Conservation (phyloP, 1,284 basidiomycete species). For the Ganoderma lucidum region DNA sequence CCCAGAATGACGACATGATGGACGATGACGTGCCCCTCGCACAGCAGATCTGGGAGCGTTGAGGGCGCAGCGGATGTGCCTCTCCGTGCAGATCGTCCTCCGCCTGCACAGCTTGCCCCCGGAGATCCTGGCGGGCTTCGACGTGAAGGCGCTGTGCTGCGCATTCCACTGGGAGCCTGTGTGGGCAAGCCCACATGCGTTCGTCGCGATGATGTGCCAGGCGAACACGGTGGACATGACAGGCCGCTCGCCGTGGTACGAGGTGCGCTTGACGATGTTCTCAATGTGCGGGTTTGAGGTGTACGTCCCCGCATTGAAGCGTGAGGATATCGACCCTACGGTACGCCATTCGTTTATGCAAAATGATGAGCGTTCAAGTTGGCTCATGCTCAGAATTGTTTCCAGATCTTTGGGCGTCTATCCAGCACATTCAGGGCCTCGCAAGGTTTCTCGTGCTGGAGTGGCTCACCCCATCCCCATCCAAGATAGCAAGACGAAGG, state of each 20-base stretch:
- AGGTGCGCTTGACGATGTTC: constrained; percentile 65
- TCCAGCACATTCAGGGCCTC: constrained; percentile 60
- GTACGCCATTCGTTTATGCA: constrained; percentile 39
- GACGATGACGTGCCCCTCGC: constrained; percentile 83
- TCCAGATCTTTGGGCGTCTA: constrained; percentile 64
- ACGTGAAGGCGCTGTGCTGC: constrained; percentile 66
- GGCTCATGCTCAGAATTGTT: too few species aligned
- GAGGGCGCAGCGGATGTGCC: constrained; percentile 72
- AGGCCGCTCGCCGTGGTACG: constrained; percentile 68
- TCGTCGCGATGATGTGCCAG: constrained; percentile 66
- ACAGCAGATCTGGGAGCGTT: constrained; percentile 80
- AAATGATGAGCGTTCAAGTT: too few species aligned
- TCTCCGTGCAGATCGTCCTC: constrained; percentile 64
- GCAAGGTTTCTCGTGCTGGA: constrained; percentile 67
- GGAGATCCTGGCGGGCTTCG: constrained; percentile 69
- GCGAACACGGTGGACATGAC: constrained; percentile 66
- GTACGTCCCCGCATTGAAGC: constrained; percentile 57
- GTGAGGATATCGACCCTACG: constrained; percentile 62
- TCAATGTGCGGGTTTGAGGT: constrained; percentile 60
- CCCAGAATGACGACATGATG: constrained; percentile 19
- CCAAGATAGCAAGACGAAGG: too few species aligned
- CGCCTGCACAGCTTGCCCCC: constrained; percentile 64
- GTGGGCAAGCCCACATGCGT: constrained; percentile 63
- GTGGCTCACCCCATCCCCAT: too few species aligned
- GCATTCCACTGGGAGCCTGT: constrained; percentile 62